Conservation (phyloP, 2,329 filamentous ascomycete genomes). For the Aspergillus alliaceus region DNA sequence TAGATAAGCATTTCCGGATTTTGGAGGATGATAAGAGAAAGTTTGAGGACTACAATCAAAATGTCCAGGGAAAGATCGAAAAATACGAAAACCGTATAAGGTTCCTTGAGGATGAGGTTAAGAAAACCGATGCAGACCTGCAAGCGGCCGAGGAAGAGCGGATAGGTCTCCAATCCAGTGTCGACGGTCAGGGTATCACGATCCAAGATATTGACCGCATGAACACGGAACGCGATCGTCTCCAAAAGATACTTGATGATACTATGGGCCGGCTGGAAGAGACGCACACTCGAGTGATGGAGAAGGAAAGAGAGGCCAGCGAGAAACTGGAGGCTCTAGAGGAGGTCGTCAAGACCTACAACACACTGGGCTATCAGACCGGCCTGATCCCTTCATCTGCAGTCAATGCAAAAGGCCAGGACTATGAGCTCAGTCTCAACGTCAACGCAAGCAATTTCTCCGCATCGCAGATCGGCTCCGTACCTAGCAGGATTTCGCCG, state of each 20-base stretch:
- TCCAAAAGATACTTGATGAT: constrained; percentile 84
- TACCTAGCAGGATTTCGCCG: constrained; percentile 47
- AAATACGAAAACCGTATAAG: constrained; percentile 82
- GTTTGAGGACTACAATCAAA: constrained; percentile 90
- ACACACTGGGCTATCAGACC: constrained; percentile 90
- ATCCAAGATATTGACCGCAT: constrained; percentile 99
- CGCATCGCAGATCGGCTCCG: constrained; percentile 55
- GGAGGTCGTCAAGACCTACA: constrained; percentile 84
- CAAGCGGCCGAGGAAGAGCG: constrained; percentile 81
- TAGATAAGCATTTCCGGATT: constrained; percentile 89
- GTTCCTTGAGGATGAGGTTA: constrained; percentile 81
- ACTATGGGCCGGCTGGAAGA: constrained; percentile 78
- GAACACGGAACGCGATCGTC: constrained; percentile 88
- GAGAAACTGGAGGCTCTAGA: constrained; percentile 90
- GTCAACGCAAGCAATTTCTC: constrained; percentile 80
- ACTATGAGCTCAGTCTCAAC: constrained; percentile 83
- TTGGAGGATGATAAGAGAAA: constrained; percentile 93
- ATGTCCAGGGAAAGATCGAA: constrained; percentile 79
- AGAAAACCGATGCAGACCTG: constrained; percentile 73
- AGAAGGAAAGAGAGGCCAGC: constrained; percentile 86
- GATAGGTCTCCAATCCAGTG: constrained; percentile 73
- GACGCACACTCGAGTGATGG: constrained; percentile 74
- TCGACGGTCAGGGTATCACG: constrained; percentile 91
- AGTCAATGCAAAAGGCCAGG: constrained; percentile 76
- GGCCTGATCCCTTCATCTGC: constrained; percentile 84